Evolutionary conservation across 148 eudicot species (phyloP).

Genomic region (Rhododendron molle): DNA sequence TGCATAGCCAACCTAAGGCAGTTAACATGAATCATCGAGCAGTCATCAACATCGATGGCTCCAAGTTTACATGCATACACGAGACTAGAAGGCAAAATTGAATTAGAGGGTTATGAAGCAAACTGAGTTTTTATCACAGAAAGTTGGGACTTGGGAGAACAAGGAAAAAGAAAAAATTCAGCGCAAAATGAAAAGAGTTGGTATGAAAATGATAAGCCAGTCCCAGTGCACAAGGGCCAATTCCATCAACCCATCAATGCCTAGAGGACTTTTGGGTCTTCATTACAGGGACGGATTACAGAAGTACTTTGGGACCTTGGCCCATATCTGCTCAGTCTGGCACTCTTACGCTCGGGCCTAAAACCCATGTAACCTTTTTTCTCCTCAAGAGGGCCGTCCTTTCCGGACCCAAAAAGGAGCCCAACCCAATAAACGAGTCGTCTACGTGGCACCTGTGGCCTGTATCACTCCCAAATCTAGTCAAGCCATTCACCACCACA

Average conservation of each 20-base stretch:
- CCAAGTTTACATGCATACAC: too few relatives aligned
- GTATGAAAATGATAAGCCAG: not conserved
- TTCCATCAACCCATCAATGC: not conserved
- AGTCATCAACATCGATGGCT: too few relatives aligned
- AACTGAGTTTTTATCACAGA: too few relatives aligned
- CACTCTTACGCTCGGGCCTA: not conserved
- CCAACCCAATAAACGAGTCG: not conserved
- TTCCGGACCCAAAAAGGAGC: not conserved
- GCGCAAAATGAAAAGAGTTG: too few relatives aligned
- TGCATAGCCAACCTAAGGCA: too few relatives aligned
- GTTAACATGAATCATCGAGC: too few relatives aligned
- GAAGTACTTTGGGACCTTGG: not conserved
- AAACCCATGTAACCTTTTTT: not conserved
- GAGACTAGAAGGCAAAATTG: too few relatives aligned
- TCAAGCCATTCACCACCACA: constrained; percentile 31
- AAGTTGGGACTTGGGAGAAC: too few relatives aligned
- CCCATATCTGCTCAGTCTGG: not conserved
- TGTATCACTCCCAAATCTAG: constrained; percentile 15
- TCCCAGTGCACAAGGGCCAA: not conserved
- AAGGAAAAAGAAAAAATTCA: too few relatives aligned
- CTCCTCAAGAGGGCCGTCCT: not conserved
- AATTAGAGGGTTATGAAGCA: too few relatives aligned
- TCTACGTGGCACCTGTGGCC: constrained; percentile 26
- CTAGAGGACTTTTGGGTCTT: not conserved
- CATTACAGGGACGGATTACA: not conserved